phyloP scores from a whole-genome alignment of 371 early-diverging fungal genomes.

The Mortierella sp. region DNA sequence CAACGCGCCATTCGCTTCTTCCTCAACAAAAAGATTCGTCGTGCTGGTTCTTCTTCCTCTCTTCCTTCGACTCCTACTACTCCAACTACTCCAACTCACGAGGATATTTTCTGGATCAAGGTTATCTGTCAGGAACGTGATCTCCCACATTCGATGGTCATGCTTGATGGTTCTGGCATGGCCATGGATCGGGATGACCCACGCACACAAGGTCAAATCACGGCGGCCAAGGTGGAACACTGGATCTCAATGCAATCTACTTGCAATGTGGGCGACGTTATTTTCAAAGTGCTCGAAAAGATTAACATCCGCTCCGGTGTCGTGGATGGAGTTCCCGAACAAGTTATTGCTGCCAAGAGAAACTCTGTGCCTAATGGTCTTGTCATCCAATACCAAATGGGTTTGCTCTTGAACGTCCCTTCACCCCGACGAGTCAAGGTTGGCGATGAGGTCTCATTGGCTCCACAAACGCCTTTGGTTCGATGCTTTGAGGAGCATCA shows the following conservation, averaged over 20 bases:
- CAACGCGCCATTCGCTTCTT: constrained; percentile 55
- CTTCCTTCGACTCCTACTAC: constrained; percentile 37
- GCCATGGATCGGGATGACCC: constrained; percentile 30
- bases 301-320: constrained; percentile 33
- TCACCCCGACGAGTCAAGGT: constrained; percentile 23
- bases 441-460: constrained; percentile 36
- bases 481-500: constrained; percentile 48
- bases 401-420: constrained; percentile 22
- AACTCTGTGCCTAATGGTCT: constrained; percentile 22
- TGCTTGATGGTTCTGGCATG: constrained; percentile 35
- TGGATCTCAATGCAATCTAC: constrained; percentile 45
- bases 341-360: constrained; percentile 25
- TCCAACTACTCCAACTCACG: constrained; percentile 26
- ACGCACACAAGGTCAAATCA: constrained; percentile 23
- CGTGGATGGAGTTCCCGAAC: constrained; percentile 41
- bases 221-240: constrained; percentile 38
- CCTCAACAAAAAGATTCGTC: constrained; percentile 59
- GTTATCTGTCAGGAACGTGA: constrained; percentile 39
- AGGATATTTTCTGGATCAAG: constrained; percentile 51
- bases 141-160: constrained; percentile 31
- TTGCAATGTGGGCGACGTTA: constrained; percentile 45
- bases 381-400: constrained; percentile 45
- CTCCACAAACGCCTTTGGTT: constrained; percentile 27
- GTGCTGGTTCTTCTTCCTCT: constrained; percentile 16
- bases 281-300: constrained; percentile 35